Evolutionary conservation across 1,284 basidiomycete species (phyloP).

Genomic region (Takashimella tepidaria): DNA sequence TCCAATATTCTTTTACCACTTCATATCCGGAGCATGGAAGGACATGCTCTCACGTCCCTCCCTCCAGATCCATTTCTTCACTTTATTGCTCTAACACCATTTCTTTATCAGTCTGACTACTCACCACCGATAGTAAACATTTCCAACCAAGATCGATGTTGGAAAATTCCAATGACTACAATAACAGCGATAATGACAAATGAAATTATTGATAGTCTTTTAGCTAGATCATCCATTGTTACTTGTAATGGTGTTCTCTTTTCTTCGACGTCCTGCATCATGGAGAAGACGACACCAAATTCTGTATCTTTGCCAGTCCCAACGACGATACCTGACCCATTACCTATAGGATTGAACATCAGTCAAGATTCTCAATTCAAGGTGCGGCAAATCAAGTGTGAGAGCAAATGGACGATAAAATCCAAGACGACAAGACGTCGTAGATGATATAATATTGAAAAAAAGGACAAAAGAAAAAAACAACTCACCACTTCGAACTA

Average conservation of each 20-base stretch:
- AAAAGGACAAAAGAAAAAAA: not conserved
- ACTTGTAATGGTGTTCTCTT: slow-evolving; percentile 88
- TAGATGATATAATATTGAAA: too few relatives aligned
- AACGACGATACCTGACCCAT: slow-evolving; percentile 82
- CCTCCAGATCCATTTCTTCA: too few relatives aligned
- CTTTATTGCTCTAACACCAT: too few relatives aligned
- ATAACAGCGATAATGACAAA: slow-evolving; percentile 92
- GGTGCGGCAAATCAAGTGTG: too few relatives aligned
- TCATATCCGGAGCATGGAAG: not conserved
- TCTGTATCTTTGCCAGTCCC: slow-evolving; percentile 86
- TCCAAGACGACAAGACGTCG: too few relatives aligned
- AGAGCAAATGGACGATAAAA: too few relatives aligned
- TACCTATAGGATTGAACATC: slow-evolving; percentile 57
- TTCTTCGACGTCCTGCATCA: slow-evolving; percentile 98
- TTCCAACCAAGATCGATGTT: slow-evolving; percentile 85
- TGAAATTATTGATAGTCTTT: slow-evolving; percentile 81
- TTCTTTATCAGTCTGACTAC: too few relatives aligned
- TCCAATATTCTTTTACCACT: too few relatives aligned
- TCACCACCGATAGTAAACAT: slow-evolving; percentile 98
- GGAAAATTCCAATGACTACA: slow-evolving; percentile 81
- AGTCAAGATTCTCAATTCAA: slow-evolving; percentile 5
- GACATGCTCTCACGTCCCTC: too few relatives aligned
- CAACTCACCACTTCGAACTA: slow-evolving; percentile 77
- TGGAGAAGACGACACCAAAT: slow-evolving; percentile 92
- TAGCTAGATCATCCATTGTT: slow-evolving; percentile 94